Base-by-base conservation (phyloP, 495 filamentous ascomycete genomes). In the Penicillium longicatenatum region DNA sequence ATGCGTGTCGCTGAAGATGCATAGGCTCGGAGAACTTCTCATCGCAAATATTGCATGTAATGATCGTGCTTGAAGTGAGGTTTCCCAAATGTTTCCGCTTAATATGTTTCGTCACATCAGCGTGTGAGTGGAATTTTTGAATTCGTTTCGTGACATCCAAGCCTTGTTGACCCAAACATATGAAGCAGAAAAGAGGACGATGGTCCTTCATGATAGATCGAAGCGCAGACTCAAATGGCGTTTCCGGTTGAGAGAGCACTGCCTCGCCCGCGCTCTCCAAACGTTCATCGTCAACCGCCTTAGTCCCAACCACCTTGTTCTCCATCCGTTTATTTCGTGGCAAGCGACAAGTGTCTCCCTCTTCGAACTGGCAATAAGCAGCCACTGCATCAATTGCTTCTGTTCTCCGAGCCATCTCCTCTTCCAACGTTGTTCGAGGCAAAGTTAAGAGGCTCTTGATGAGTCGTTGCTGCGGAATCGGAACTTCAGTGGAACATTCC, bases 21-120 rank as follows among this genome's bases (percentile, higher is more conserved):
- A 62, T 69, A 26, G 49, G 50, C 48, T 59, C 54, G 2, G 42
- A 30, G 29, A 66, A 63, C n/a, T 59, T 39, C 45, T 65, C 35
- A 49, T 59, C 52, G 30, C 55, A 65, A 31, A 65, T 43, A 59
- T 68, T 63, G 39, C 46, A 68, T 41, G 35, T 52, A 46, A 65
- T 63, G 24, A 55, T 45, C 21, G 55, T 46, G 45, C 49, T 50
- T 51, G 22, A 29, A 9, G 48, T 29, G 42, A 75, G 64, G 52
- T 70, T 51, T 21, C 51, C 7, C 22, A 76, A 61, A 64, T 78
- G 61, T 55, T 77, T 75, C 54, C 65, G 62, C 60, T 74, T 74
- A 22, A 79, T 76, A 57, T 79, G 67, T 58, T 76, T 79, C 16
- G 65, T 73, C 41, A 79, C 57, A 56, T 73, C 65, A 59, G 65